Conservation (phyloP, 805 yeast genomes). For the Lachancea waltii region DNA sequence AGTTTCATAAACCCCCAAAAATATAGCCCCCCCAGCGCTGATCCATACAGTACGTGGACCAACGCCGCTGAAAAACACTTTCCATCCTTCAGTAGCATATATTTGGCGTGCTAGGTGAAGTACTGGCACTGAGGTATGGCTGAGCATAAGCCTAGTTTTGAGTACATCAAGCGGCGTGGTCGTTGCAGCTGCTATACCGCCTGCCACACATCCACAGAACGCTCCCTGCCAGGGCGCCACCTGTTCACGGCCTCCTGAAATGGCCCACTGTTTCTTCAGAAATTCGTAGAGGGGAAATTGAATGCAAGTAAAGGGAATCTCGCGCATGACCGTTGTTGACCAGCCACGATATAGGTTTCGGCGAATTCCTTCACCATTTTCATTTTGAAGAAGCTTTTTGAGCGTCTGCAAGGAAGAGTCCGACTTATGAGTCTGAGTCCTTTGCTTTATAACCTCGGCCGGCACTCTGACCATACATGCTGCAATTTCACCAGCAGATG, state of each 20-base stretch:
- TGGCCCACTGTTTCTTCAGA: conserved; percentile 57
- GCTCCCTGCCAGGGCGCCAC: conserved; percentile 73
- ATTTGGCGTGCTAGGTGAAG: conserved; percentile 44
- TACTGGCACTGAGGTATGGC: conserved; percentile 41
- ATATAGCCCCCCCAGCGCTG: conserved; percentile 96
- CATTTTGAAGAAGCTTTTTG: conserved; percentile 50
- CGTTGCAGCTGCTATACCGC: conserved; percentile 73
- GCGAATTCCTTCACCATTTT: conserved; percentile 70
- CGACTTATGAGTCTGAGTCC: conserved; percentile 69
- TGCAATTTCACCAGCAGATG: conserved; percentile 84
- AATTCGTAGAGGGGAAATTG: conserved; percentile 92
- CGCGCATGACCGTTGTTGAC: conserved; percentile 86
- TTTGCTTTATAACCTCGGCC: conserved; percentile 90
- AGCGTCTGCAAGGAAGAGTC: conserved; percentile 62
- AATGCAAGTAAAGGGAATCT: conserved; percentile 92
- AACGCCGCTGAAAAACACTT: conserved; percentile 72
- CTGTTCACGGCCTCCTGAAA: conserved; percentile 34
- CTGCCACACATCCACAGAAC: conserved; percentile 73
- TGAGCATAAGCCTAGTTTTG: conserved; percentile 82
- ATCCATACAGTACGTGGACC: conserved; percentile 98
- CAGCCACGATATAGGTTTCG: conserved; percentile 89
- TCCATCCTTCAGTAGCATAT: conserved; percentile 63
- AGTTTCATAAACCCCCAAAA: conserved; percentile 87
- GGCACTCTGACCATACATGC: conserved; percentile 96
- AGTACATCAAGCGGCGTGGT: conserved; percentile 78